phyloP scores from a whole-genome alignment of 2,329 filamentous ascomycete genomes.

The Aspergillus sojae region DNA sequence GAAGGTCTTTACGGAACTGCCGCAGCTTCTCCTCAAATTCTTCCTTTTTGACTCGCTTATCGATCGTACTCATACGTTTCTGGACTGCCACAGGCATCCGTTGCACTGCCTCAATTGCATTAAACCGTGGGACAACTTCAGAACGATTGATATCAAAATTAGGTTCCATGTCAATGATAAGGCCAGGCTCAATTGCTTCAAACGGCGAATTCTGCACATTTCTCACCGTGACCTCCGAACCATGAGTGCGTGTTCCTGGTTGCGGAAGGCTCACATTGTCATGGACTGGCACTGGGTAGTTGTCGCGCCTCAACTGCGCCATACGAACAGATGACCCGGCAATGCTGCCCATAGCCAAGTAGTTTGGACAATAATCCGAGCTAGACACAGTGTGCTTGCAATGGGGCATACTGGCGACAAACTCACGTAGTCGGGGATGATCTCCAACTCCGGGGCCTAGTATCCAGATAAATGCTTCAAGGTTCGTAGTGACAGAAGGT shows the following conservation, averaged over 20 bases:
- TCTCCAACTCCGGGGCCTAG: conserved; percentile 69
- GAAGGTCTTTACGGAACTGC: conserved; percentile 64
- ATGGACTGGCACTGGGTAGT: conserved; percentile 71
- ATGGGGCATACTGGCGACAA: conserved; percentile 65
- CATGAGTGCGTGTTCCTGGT: conserved; percentile 24
- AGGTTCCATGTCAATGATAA: conserved; percentile 51
- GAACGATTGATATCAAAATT: conserved; percentile 40
- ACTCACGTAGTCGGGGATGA: conserved; percentile 66
- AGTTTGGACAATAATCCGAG: conserved; percentile 73
- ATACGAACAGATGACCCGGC: conserved; percentile 70
- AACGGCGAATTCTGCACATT: conserved; percentile 26
- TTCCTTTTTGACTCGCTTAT: conserved; percentile 29
- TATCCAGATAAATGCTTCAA: conserved; percentile 78
- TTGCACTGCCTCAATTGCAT: conserved; percentile 22
- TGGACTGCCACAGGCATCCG: conserved; percentile 34
- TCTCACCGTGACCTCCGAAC: conserved; percentile 17
- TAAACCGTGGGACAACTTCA: conserved; percentile 33
- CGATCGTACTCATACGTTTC: conserved; percentile 32
- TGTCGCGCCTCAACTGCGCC: conserved; percentile 70
- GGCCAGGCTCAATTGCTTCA: conserved; percentile 43
- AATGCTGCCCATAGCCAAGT: conserved; percentile 68
- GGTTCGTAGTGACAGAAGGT: conserved; percentile 64
- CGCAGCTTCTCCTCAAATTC: conserved; percentile 37
- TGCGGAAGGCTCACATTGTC: conserved; percentile 58
- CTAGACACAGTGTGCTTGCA: conserved; percentile 79